A percentile compares a stretch with the other conserved stretches of the same genome.
These are phyloP conservation scores for Elaeis oleifera DNA, from an alignment of 202 grass and related monocot genomes.

Conservation along the genomic window DNA sequence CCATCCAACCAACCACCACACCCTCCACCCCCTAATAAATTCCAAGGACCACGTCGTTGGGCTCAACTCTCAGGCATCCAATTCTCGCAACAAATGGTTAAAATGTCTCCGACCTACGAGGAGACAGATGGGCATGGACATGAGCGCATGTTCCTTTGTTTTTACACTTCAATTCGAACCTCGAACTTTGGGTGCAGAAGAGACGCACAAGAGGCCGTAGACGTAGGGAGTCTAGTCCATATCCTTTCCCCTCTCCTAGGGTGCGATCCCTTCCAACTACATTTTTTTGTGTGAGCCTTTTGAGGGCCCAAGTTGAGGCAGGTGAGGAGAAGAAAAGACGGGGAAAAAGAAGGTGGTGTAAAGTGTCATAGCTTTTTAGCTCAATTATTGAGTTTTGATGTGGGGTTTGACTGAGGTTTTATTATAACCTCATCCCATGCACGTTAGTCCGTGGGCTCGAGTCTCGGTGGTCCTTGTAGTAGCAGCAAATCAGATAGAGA, in stretches of 20 bases:
- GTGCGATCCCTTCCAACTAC: not conserved
- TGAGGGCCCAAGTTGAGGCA: not conserved
- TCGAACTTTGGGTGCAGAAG: not conserved
- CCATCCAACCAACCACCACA: no score
- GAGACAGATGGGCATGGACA: not conserved
- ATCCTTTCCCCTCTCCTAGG: not conserved
- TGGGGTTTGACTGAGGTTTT: slow-evolving; percentile 5
- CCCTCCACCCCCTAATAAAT: not conserved
- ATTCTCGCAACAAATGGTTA: not conserved
- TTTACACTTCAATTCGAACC: not conserved
- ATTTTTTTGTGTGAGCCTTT: not conserved
- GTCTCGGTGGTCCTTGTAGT: not conserved
- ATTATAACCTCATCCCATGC: not conserved
- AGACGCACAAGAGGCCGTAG: not conserved
- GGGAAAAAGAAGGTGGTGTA: not conserved
- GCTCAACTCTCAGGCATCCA: not conserved
- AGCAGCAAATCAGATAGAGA: not conserved
- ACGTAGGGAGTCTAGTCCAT: no score
- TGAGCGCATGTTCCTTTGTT: slow-evolving; percentile 3
- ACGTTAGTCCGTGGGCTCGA: slow-evolving; percentile 4
- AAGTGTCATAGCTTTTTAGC: not conserved
- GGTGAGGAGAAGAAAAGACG: not conserved
- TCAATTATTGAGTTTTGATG: slow-evolving; percentile 12
- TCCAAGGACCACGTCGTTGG: not conserved
- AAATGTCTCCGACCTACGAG: not conserved